phyloP scores from a whole-genome alignment of 2,329 filamentous ascomycete genomes.

The Elsinoe ampelina region DNA sequence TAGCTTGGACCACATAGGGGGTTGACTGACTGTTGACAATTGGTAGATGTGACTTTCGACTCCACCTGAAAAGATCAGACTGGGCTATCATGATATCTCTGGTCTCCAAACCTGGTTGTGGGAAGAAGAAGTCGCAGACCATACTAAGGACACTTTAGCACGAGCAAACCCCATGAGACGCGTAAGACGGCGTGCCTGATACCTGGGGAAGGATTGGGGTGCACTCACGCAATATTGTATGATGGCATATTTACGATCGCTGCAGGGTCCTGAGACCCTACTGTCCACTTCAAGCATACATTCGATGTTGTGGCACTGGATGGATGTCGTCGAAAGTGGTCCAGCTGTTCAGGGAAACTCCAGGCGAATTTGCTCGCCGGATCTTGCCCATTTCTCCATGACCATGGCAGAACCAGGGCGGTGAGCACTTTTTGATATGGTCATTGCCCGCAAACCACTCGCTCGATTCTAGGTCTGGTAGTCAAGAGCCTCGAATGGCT shows the following conservation, averaged over 20 bases:
- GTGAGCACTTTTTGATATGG: background rate
- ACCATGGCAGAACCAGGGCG: conserved; percentile 25
- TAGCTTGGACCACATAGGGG: background rate
- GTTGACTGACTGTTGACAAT: conserved; percentile 58
- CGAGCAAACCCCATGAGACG: background rate
- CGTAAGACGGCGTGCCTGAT: conserved; percentile 8
- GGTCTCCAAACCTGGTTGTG: conserved; percentile 59
- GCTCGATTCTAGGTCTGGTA: background rate
- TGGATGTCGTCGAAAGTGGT: background rate
- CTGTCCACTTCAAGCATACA: background rate
- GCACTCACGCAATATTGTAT: conserved; percentile 58
- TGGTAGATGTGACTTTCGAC: conserved; percentile 99
- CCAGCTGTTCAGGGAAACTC: conserved; percentile 6
- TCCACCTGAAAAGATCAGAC: conserved; percentile 46
- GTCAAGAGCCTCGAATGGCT: conserved; percentile 25
- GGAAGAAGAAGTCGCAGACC: conserved; percentile 99
- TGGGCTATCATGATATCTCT: background rate
- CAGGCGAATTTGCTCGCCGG: background rate
- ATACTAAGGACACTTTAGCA: conserved; percentile 47
- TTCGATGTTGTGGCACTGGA: background rate
- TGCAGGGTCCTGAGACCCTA: conserved; percentile 5
- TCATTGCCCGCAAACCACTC: background rate
- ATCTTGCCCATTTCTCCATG: background rate
- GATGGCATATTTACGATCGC: conserved; percentile 40
- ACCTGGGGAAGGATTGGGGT: too few relatives aligned